Percentiles rank a stretch among this genome's conserved stretches.
Evolutionary conservation across 2,329 filamentous ascomycete genomes (phyloP).

Genomic region (Sclerotinia trifoliorum): DNA sequence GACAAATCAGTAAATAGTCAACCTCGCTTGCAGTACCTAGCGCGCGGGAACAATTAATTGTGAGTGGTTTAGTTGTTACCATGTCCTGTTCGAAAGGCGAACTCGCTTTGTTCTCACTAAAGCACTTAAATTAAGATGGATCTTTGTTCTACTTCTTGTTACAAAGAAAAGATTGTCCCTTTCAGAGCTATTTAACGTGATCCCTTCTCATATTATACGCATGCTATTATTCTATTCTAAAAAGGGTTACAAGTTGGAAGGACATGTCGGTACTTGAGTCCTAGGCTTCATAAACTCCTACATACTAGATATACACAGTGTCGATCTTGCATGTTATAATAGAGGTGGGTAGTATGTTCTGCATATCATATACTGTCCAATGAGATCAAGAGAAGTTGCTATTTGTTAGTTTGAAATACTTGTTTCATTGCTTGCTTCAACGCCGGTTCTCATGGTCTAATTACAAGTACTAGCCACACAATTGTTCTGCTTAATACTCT

Average conservation of each 20-base stretch:
- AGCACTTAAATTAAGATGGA: neutral
- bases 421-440: neutral
- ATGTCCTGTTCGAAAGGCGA: neutral
- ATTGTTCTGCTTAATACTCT: neutral
- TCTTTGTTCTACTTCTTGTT: neutral
- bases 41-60: neutral
- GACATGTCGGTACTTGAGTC: neutral
- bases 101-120: neutral
- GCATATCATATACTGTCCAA: neutral
- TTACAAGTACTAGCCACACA: neutral
- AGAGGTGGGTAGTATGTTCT: neutral
- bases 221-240: neutral
- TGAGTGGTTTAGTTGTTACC: neutral
- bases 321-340: neutral
- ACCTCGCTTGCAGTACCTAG: neutral
- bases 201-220: neutral
- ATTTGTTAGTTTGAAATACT: neutral
- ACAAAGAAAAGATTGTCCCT: neutral
- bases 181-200: neutral
- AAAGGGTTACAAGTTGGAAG: neutral
- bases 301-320: neutral
- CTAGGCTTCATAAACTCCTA: neutral
- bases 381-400: neutral
- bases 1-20: constrained; percentile 15
- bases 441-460: neutral